Conservation (phyloP, 169 alveolate species). For the Eimeria nieschulzi region DNA sequence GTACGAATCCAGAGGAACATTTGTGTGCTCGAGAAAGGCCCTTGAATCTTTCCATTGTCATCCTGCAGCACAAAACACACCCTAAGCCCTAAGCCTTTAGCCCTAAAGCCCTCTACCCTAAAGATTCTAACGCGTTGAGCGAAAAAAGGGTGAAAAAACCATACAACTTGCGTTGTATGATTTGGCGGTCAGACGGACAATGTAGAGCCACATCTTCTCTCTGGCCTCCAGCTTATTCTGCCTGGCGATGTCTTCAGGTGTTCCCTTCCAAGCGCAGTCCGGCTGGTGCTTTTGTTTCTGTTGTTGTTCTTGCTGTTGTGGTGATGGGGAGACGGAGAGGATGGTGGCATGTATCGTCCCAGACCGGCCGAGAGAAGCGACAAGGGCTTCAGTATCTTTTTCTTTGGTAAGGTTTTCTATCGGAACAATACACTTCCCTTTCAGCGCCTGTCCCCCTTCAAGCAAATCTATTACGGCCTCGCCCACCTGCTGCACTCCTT, state of each 20-base stretch:
- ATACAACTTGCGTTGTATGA: too few relatives aligned
- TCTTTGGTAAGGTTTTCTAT: neutral
- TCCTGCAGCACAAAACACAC: conserved; percentile 22
- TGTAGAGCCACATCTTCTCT: conserved; percentile 4
- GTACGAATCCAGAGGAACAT: conserved; percentile 28
- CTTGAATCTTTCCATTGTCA: neutral
- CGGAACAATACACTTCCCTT: neutral
- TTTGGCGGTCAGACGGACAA: neutral
- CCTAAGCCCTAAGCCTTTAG: neutral
- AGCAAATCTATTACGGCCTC: neutral
- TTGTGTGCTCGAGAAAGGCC: conserved; percentile 27
- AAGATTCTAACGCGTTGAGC: neutral
- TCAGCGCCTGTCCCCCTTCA: neutral
- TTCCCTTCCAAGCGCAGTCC: too few relatives aligned
- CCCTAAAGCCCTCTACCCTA: neutral
- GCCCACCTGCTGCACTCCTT: neutral
- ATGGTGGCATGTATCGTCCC: neutral
- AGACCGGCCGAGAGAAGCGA: neutral
- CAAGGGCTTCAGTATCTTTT: neutral
- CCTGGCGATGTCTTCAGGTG: too few relatives aligned
- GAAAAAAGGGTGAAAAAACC: neutral
- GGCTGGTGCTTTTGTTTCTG: neutral
- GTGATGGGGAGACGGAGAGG: neutral
- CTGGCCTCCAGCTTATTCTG: neutral
- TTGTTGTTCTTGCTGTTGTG: neutral